These are phyloP conservation scores for Ophiocordyceps robertsii DNA, from an alignment of 2,329 filamentous ascomycete genomes.

Conservation along the genomic window DNA sequence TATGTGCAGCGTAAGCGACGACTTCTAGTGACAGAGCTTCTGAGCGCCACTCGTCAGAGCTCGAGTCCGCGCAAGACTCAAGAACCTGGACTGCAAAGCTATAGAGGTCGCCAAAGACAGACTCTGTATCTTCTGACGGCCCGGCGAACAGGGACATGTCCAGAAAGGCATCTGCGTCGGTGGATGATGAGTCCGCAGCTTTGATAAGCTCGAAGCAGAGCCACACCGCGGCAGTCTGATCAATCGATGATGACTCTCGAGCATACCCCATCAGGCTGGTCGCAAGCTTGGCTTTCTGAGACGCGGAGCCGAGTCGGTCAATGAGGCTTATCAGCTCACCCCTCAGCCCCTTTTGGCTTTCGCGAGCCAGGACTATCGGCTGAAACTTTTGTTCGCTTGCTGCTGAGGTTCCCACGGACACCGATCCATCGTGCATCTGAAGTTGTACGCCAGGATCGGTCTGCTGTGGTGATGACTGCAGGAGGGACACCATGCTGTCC, in stretches of 20 bases:
- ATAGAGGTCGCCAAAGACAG: slow-evolving; percentile 52
- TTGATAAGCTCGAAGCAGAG: slow-evolving; percentile 60
- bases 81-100: slow-evolving; percentile 52
- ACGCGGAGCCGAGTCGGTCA: slow-evolving; percentile 37
- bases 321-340: slow-evolving; percentile 45
- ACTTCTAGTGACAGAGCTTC: slow-evolving; percentile 72
- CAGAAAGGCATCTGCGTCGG: slow-evolving; percentile 53
- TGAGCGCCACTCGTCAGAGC: slow-evolving; percentile 52
- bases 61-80: slow-evolving; percentile 35
- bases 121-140: slow-evolving; percentile 27
- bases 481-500: slow-evolving; percentile 50
- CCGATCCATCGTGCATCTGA: slow-evolving; percentile 13
- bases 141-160: slow-evolving; percentile 29
- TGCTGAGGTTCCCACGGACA: slow-evolving; percentile 3
- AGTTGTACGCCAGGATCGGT: slow-evolving; percentile 10
- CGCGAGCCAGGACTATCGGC: slow-evolving; percentile 47
- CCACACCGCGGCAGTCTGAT: slow-evolving; percentile 65
- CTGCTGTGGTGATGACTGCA: slow-evolving; percentile 12
- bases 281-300: slow-evolving; percentile 47
- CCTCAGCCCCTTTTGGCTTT: slow-evolving; percentile 52
- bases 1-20: slow-evolving; percentile 60
- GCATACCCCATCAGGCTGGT: slow-evolving; percentile 51
- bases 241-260: slow-evolving; percentile 41
- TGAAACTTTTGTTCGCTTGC: slow-evolving; percentile 29
- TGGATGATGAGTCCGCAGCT: slow-evolving; percentile 33